Conservation (phyloP, 2,329 filamentous ascomycete genomes). For the Rutstroemia sydowiana region DNA sequence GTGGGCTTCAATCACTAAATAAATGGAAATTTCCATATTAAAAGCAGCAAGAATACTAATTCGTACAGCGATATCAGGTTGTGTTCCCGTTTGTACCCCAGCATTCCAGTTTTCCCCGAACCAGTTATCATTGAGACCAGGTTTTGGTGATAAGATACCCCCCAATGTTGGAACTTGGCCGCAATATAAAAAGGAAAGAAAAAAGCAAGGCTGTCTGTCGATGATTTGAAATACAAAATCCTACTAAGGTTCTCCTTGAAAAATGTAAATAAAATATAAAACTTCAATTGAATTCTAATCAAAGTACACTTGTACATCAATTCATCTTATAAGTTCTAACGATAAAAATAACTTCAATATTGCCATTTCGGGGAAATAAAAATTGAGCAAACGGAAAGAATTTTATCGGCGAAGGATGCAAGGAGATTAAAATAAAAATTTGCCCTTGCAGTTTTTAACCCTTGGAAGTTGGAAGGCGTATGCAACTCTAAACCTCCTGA, state of each 20-base stretch:
- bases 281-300: not conserved
- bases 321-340: not conserved
- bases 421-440: not conserved
- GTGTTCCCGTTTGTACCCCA: not conserved
- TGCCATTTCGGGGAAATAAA: not conserved
- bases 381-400: not conserved
- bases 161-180: too few species aligned
- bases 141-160: not conserved
- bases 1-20: slow-evolving; percentile 1
- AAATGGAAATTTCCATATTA: not conserved
- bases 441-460: not conserved
- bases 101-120: slow-evolving; percentile 10
- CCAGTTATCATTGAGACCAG: slow-evolving; percentile 2
- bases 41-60: not conserved
- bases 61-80: not conserved
- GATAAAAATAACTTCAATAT: not conserved
- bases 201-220: not conserved
- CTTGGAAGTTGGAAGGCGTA: slow-evolving; percentile 3
- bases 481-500: not conserved
- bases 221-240: not conserved
- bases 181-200: not conserved
- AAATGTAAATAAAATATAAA: too few species aligned
- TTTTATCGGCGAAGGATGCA: not conserved
- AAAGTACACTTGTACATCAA: not conserved
- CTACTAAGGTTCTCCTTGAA: too few species aligned